Evolutionary conservation across 164 flowering plant species (phyloP).

Genomic region (Warburgia ugandensis): DNA sequence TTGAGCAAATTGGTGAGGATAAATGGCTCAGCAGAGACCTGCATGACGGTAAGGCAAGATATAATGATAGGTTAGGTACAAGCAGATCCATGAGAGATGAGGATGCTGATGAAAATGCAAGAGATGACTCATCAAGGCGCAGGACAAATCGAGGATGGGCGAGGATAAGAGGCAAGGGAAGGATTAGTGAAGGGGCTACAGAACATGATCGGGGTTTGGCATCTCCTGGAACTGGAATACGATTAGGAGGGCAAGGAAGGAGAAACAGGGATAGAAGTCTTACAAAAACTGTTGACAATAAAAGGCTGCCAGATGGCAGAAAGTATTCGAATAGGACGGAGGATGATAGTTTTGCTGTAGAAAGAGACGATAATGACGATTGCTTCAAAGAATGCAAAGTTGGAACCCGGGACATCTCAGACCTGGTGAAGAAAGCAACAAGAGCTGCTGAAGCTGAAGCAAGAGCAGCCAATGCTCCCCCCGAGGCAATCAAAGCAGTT

Average conservation of each 20-base stretch:
- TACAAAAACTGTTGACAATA: slow-evolving; percentile 35
- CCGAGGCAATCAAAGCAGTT: slow-evolving; percentile 82
- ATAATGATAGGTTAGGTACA: slow-evolving; percentile 21
- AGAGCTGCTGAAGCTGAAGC: slow-evolving; percentile 99
- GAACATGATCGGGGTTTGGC: slow-evolving; percentile 48
- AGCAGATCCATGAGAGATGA: slow-evolving; percentile 31
- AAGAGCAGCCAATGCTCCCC: slow-evolving; percentile 73
- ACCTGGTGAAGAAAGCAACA: slow-evolving; percentile 72
- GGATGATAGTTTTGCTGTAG: slow-evolving; percentile 33
- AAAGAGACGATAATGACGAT: slow-evolving; percentile 68
- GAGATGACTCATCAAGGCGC: slow-evolving; percentile 63
- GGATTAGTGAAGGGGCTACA: slow-evolving; percentile 38
- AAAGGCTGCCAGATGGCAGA: slow-evolving; percentile 31
- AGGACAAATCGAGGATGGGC: slow-evolving; percentile 40
- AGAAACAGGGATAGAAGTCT: slow-evolving; percentile 40
- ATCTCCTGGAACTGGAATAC: slow-evolving; percentile 48
- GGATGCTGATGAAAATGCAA: slow-evolving; percentile 50
- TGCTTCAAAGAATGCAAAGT: slow-evolving; percentile 57
- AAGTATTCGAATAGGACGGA: slow-evolving; percentile 24
- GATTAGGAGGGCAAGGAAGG: slow-evolving; percentile 40
- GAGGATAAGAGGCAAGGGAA: slow-evolving; percentile 55
- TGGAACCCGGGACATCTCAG: slow-evolving; percentile 69
- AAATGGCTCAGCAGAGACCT: slow-evolving; percentile 34
- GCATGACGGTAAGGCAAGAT: slow-evolving; percentile 43
- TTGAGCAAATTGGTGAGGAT: slow-evolving; percentile 32